Conservation (phyloP, 1,284 basidiomycete species). For the Trametes versicolor region DNA sequence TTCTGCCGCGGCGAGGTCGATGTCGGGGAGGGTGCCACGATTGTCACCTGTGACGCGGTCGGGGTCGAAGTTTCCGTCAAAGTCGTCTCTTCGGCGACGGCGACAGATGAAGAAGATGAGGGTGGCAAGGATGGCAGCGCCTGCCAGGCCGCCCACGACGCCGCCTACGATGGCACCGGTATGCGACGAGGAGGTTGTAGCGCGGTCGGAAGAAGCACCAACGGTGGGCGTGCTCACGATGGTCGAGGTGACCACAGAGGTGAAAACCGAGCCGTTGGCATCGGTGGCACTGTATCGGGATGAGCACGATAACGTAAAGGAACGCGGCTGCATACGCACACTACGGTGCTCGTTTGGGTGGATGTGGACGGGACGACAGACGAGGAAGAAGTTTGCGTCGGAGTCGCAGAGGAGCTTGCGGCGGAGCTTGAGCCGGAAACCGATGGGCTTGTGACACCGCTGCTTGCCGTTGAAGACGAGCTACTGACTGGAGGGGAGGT, state of each 20-base stretch:
- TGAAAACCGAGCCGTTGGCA: slow-evolving; percentile 37
- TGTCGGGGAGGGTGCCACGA: slow-evolving; percentile 44
- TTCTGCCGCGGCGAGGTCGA: slow-evolving; percentile 49
- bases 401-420: slow-evolving; percentile 1
- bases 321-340: slow-evolving; percentile 28
- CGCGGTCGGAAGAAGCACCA: slow-evolving; percentile 15
- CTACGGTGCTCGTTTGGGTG: slow-evolving; percentile 31
- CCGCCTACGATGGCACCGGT: slow-evolving; percentile 51
- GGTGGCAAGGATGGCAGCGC: slow-evolving; percentile 40
- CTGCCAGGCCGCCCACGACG: slow-evolving; percentile 50
- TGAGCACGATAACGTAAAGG: neutral
- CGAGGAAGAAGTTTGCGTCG: slow-evolving; percentile 16
- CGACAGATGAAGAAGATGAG: slow-evolving; percentile 40
- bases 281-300: slow-evolving; percentile 35
- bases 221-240: slow-evolving; percentile 23
- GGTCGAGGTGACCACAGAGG: slow-evolving; percentile 36
- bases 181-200: slow-evolving; percentile 35
- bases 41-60: slow-evolving; percentile 49
- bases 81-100: slow-evolving; percentile 49
- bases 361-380: slow-evolving; percentile 12
- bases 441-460: neutral
- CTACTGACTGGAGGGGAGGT: slow-evolving; percentile 5
- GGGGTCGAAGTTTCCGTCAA: slow-evolving; percentile 63
- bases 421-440: slow-evolving; percentile 2
- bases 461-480: neutral